phyloP scores from a whole-genome alignment of 176 grass and related monocot species.

The Hyparrhenia diplandra region DNA sequence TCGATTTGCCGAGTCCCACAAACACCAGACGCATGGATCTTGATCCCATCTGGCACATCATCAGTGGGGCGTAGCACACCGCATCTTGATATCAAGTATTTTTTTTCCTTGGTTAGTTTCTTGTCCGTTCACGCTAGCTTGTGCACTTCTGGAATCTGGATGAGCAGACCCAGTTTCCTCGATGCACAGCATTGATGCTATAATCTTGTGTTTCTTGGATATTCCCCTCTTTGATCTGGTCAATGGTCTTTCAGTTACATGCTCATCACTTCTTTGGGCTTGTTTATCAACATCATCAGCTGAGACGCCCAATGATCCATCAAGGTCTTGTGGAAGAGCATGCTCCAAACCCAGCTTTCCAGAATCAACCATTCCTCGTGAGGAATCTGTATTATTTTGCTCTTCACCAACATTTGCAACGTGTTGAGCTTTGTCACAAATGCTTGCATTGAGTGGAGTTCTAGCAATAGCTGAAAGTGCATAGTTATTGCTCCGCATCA shows the following conservation, averaged over 20 bases:
- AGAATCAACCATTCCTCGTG: neutral
- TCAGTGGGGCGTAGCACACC: slow-evolving; percentile 1
- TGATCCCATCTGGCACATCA: neutral
- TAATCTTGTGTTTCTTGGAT: neutral
- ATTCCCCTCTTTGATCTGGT: neutral
- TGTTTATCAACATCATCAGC: neutral
- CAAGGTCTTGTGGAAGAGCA: neutral
- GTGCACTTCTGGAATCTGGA: neutral
- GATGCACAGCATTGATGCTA: neutral
- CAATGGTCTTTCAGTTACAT: neutral
- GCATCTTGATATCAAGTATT: neutral
- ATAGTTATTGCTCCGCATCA: neutral
- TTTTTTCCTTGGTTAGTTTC: neutral
- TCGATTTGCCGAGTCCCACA: neutral
- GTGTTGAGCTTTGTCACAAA: neutral
- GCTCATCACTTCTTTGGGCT: neutral
- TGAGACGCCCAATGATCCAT: neutral
- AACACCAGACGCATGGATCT: neutral
- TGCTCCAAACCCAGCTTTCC: neutral
- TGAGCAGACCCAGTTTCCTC: neutral
- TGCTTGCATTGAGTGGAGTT: neutral
- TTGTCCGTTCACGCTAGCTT: neutral
- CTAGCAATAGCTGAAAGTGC: neutral
- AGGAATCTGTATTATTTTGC: neutral
- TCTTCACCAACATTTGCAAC: neutral